A percentile compares a stretch with the other conserved stretches of the same genome.
These are phyloP conservation scores for Athelia sp. DNA, from an alignment of 1,284 basidiomycete genomes.

Conservation along the genomic window DNA sequence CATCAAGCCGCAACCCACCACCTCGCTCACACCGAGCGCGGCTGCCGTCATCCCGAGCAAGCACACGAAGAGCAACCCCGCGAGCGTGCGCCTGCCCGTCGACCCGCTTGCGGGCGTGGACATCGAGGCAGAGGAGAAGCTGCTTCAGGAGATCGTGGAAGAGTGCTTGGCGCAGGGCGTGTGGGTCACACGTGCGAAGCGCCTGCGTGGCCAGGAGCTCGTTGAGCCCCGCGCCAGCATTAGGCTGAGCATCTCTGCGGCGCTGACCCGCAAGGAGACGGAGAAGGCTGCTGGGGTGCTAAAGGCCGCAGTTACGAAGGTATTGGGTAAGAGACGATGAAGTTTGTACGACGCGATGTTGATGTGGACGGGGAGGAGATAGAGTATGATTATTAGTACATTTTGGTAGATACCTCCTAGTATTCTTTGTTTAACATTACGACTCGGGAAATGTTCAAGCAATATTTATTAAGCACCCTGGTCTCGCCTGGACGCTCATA, in stretches of 20 bases:
- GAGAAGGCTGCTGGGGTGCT: conserved; percentile 82
- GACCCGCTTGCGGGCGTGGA: conserved; percentile 39
- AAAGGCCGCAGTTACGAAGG: conserved; percentile 73
- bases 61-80: conserved; percentile 19
- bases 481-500: too few species aligned
- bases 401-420: too few species aligned
- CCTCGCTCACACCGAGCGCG: conserved; percentile 21
- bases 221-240: conserved; percentile 85
- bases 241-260: conserved; percentile 75
- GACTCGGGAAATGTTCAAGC: too few species aligned
- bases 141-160: conserved; percentile 88
- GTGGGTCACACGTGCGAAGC: conserved; percentile 77
- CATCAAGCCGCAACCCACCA: conserved; percentile 39
- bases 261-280: conserved; percentile 83
- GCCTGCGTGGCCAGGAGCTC: conserved; percentile 78
- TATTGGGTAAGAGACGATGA: conserved; percentile 44
- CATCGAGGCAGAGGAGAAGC: conserved; percentile 67
- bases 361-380: too few species aligned
- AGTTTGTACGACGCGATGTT: neutral
- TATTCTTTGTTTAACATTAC: too few species aligned
- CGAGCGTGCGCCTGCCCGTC: conserved; percentile 42
- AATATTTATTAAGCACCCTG: too few species aligned
- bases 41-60: conserved; percentile 15
- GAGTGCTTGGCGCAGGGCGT: conserved; percentile 76
- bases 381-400: too few species aligned